These are phyloP conservation scores for Solanum lycopersicoides DNA, from an alignment of 257 asterid genomes.

Conservation along the genomic window DNA sequence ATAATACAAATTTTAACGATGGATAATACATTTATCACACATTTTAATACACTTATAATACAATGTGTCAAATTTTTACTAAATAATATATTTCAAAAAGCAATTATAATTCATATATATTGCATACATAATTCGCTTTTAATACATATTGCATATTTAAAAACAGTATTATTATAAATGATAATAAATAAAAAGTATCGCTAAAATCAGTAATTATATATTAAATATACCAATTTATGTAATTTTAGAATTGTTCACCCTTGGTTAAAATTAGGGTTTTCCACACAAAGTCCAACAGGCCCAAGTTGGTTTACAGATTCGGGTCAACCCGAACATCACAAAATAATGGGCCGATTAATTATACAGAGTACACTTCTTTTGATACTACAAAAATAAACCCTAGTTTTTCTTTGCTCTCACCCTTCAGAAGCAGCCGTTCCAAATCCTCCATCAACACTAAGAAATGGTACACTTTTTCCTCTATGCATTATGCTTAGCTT, in stretches of 20 bases:
- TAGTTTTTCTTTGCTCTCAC: not conserved
- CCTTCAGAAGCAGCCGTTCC: not conserved
- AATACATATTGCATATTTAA: too few relatives aligned
- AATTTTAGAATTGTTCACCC: not conserved
- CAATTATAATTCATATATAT: too few relatives aligned
- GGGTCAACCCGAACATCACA: not conserved
- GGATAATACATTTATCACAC: too few relatives aligned
- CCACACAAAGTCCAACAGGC: not conserved
- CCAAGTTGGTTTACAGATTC: not conserved
- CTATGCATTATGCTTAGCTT: not conserved
- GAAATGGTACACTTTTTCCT: not conserved
- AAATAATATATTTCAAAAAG: too few relatives aligned
- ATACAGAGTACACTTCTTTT: not conserved
- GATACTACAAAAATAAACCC: not conserved
- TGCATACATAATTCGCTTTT: too few relatives aligned
- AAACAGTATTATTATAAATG: too few relatives aligned
- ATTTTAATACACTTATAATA: too few relatives aligned
- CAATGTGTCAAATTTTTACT: too few relatives aligned
- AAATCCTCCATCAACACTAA: not conserved
- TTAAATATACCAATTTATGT: too few relatives aligned
- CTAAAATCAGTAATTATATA: too few relatives aligned
- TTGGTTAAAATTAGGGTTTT: not conserved
- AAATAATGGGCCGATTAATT: not conserved
- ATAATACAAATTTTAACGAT: too few relatives aligned
- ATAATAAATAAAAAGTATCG: too few relatives aligned